A percentile compares a stretch with the other conserved stretches of the same genome.
These are phyloP conservation scores for Inga oerstediana DNA, from an alignment of 306 rosid species.

Conservation along the genomic window DNA sequence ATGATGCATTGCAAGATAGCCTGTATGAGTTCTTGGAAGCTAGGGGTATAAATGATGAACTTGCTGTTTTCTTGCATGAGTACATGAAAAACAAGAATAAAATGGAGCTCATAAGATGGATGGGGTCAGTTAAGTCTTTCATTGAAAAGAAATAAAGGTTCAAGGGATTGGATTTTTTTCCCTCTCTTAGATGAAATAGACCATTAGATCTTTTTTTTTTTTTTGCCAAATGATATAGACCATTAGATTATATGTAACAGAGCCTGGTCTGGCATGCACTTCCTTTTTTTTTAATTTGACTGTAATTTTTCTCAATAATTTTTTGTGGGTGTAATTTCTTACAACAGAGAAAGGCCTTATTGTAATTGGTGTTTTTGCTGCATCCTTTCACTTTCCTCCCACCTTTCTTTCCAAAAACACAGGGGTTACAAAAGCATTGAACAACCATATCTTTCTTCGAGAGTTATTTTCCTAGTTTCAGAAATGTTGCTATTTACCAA, in stretches of 20 bases:
- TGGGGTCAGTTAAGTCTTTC: constrained; percentile 70
- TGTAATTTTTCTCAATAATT: constrained; percentile 14
- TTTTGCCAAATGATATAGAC: constrained; percentile 1
- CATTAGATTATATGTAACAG: constrained; percentile 18
- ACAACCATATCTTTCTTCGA: background rate
- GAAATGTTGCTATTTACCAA: background rate
- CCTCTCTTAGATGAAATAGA: constrained; percentile 23
- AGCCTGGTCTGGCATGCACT: constrained; percentile 22
- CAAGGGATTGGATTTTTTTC: constrained; percentile 19
- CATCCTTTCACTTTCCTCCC: background rate
- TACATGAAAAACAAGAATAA: constrained; percentile 83
- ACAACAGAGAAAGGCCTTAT: constrained; percentile 29
- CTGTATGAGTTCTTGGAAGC: constrained; percentile 81
- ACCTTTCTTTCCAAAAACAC: background rate
- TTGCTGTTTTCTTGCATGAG: constrained; percentile 70
- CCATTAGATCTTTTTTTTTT: background rate
- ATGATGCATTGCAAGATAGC: constrained; percentile 74
- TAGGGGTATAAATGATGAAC: constrained; percentile 68
- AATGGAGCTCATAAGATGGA: constrained; percentile 73
- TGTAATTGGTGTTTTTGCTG: constrained; percentile 7
- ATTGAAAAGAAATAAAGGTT: constrained; percentile 57
- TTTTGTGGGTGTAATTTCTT: constrained; percentile 7
- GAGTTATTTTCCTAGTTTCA: background rate
- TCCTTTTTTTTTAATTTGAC: background rate
- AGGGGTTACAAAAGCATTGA: background rate